Conservation (phyloP, 768 basidiomycete species). For the Tricholoma bakamatsutake region DNA sequence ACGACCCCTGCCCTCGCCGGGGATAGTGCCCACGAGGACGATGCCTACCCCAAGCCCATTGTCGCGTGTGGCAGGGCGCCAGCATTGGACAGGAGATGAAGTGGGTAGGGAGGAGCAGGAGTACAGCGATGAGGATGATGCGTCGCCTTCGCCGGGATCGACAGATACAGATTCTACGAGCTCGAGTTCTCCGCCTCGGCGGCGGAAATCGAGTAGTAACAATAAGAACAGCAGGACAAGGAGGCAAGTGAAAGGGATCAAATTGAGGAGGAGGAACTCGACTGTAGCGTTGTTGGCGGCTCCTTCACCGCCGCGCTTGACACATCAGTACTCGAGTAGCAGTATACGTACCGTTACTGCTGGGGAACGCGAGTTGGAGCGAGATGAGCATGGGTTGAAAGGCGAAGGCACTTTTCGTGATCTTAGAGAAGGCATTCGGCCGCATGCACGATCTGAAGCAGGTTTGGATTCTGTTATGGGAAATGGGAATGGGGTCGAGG, state of each 20-base stretch:
- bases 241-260: constrained; percentile 26
- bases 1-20: constrained; percentile 30
- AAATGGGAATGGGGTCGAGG: not conserved
- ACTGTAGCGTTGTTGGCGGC: constrained; percentile 60
- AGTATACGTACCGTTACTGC: constrained; percentile 71
- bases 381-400: constrained; percentile 14
- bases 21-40: constrained; percentile 21
- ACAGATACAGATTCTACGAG: constrained; percentile 53
- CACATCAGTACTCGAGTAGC: constrained; percentile 51
- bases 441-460: constrained; percentile 22
- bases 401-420: constrained; percentile 25
- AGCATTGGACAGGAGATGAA: constrained; percentile 51
- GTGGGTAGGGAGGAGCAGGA: constrained; percentile 26
- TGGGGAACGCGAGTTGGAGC: constrained; percentile 30
- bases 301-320: constrained; percentile 22
- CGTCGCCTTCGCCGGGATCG: constrained; percentile 62
- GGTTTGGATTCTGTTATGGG: constrained; percentile 17
- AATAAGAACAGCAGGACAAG: constrained; percentile 15
- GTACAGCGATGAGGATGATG: constrained; percentile 42
- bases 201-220: constrained; percentile 27
- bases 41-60: constrained; percentile 59
- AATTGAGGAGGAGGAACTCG: constrained; percentile 56
- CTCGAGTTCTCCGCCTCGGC: constrained; percentile 25
- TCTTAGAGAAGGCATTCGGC: constrained; percentile 6
- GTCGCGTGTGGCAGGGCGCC: constrained; percentile 49